A percentile compares a stretch with the other conserved stretches of the same genome.
Conservation (phyloP, 2,329 filamentous ascomycete genomes). For the Neocatenulostroma microsporum region DNA sequence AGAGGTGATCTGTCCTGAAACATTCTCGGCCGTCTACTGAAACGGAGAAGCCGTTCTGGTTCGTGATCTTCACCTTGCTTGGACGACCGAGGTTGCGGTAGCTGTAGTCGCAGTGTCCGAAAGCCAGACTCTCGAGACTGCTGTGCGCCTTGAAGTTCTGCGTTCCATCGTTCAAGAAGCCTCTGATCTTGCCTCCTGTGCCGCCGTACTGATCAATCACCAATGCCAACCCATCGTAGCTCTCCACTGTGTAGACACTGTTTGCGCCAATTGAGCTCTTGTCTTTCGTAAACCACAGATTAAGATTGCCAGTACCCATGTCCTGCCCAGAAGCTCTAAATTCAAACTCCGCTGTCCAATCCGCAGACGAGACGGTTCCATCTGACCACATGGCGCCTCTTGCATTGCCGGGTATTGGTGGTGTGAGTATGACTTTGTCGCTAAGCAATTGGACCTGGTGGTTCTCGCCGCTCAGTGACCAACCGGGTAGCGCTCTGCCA, state of each 20-base stretch:
- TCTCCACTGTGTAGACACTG: constrained; percentile 75
- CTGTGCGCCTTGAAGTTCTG: constrained; percentile 69
- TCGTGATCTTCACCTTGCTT: constrained; percentile 69
- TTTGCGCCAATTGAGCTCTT: constrained; percentile 56
- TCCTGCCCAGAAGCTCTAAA: constrained; percentile 85
- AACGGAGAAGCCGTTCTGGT: constrained; percentile 61
- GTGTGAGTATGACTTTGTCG: constrained; percentile 87
- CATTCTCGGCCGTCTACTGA: constrained; percentile 71
- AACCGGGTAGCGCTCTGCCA: constrained; percentile 49
- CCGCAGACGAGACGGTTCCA: constrained; percentile 46
- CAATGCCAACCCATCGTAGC: constrained; percentile 84
- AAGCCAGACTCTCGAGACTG: constrained; percentile 75
- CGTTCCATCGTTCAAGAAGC: constrained; percentile 86
- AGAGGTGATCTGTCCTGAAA: constrained; percentile 72
- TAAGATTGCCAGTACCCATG: constrained; percentile 76
- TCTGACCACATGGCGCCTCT: constrained; percentile 78
- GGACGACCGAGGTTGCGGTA: constrained; percentile 89
- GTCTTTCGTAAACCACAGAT: constrained; percentile 80
- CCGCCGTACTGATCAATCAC: constrained; percentile 79
- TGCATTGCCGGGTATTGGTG: constrained; percentile 75
- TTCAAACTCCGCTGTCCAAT: constrained; percentile 74
- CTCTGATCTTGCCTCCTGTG: constrained; percentile 70
- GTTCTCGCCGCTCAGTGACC: constrained; percentile 47
- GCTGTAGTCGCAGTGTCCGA: constrained; percentile 82
- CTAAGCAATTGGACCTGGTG: constrained; percentile 59